Percentiles rank a stretch among this genome's conserved stretches.
Conservation (phyloP, 805 yeast species). For the Wickerhamiella vanderwaltii region DNA sequence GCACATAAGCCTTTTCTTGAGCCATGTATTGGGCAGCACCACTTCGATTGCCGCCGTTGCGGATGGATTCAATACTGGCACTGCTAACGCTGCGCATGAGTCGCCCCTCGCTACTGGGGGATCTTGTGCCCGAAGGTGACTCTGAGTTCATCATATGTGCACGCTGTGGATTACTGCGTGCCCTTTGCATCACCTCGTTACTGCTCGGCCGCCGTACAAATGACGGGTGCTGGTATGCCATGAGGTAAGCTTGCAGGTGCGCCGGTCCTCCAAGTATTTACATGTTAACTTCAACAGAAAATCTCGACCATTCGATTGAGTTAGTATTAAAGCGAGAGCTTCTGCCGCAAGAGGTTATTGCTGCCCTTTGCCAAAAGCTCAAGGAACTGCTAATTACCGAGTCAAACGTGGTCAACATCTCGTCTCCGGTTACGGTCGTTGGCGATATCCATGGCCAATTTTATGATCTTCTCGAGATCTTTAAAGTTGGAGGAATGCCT, state of each 20-base stretch:
- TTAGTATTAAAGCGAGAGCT: constrained; percentile 50
- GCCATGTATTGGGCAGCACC: constrained; percentile 36
- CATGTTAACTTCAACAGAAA: constrained; percentile 16
- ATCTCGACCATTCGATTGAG: constrained; percentile 62
- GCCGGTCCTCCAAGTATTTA: too few relatives aligned
- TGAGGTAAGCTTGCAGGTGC: constrained; percentile 3
- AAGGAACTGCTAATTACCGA: constrained; percentile 70
- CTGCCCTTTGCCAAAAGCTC: constrained; percentile 63
- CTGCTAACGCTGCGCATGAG: neutral
- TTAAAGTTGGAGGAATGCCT: constrained; percentile 83
- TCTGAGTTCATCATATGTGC: neutral
- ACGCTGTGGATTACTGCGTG: neutral
- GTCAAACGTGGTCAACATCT: constrained; percentile 74
- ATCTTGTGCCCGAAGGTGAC: neutral
- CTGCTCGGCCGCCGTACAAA: constrained; percentile 11
- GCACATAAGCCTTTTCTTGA: constrained; percentile 57
- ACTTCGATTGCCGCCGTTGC: constrained; percentile 12
- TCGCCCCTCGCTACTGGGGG: neutral
- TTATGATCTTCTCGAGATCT: constrained; percentile 84
- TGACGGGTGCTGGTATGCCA: constrained; percentile 11
- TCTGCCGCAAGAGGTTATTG: constrained; percentile 57
- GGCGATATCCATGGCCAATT: constrained; percentile 98
- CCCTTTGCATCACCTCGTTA: constrained; percentile 1
- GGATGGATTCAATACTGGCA: neutral
- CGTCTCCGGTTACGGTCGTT: constrained; percentile 84